A percentile compares a stretch with the other conserved stretches of the same genome.
Evolutionary conservation across 768 basidiomycete genomes (phyloP).

Genomic region (Boletus reticulatus): DNA sequence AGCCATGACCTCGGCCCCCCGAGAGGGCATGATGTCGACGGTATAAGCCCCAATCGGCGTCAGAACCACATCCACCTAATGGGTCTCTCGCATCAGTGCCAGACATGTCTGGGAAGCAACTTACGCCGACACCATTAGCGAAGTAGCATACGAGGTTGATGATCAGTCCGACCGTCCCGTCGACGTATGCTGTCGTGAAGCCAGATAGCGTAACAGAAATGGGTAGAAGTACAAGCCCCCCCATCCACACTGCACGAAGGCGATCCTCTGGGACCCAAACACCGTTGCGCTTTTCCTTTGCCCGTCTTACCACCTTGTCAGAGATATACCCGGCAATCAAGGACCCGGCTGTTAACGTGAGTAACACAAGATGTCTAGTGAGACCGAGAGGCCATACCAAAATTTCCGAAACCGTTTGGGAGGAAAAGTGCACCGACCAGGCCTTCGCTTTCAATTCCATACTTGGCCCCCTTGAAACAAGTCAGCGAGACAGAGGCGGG

Average conservation of each 20-base stretch:
- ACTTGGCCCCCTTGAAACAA: constrained; percentile 44
- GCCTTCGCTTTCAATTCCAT: constrained; percentile 21
- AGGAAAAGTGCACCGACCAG: constrained; percentile 26
- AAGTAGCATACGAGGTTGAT: constrained; percentile 57
- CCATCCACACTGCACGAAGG: constrained; percentile 49
- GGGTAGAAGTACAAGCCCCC: constrained; percentile 49
- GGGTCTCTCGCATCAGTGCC: neutral
- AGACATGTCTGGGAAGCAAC: constrained; percentile 10
- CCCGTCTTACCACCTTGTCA: constrained; percentile 48
- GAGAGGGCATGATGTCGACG: constrained; percentile 57
- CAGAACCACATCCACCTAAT: constrained; percentile 56
- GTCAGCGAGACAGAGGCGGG: neutral
- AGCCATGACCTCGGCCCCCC: constrained; percentile 64
- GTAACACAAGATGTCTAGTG: neutral
- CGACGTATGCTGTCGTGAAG: constrained; percentile 49
- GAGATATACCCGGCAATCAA: constrained; percentile 58
- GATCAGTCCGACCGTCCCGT: constrained; percentile 47
- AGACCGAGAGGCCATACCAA: constrained; percentile 9
- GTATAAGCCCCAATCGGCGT: constrained; percentile 55
- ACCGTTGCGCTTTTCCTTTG: constrained; percentile 49
- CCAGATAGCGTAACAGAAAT: constrained; percentile 50
- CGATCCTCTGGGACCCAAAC: constrained; percentile 70
- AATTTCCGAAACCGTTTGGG: constrained; percentile 26
- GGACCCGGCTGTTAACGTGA: constrained; percentile 48
- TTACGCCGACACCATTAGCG: constrained; percentile 63